Conservation (phyloP, 345 rosid species). For the Eucalyptus cladocalyx region DNA sequence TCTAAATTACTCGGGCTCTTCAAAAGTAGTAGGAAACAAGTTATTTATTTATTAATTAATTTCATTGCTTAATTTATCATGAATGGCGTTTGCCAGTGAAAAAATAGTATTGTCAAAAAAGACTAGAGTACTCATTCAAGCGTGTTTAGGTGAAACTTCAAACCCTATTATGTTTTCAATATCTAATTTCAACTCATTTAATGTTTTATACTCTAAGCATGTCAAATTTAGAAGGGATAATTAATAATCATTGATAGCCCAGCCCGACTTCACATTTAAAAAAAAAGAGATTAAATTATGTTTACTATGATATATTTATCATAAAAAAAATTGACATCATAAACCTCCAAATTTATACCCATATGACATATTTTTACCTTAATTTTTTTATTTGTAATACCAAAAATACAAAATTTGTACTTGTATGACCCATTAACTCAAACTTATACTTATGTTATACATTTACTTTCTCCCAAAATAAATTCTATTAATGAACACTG, state of each 20-base stretch:
- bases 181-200: not conserved
- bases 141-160: not conserved
- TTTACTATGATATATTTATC: no score
- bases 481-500: no score
- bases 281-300: no score
- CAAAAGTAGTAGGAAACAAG: not conserved
- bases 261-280: not conserved
- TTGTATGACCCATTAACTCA: no score
- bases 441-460: no score
- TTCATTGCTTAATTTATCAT: not conserved
- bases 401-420: no score
- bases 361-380: no score
- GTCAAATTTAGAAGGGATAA: not conserved
- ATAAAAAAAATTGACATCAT: no score
- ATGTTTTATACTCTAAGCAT: not conserved
- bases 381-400: no score
- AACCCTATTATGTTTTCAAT: not conserved
- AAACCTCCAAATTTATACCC: no score
- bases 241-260: not conserved
- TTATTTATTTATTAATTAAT: not conserved
- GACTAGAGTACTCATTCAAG: not conserved
- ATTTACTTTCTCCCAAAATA: no score
- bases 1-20: not conserved
- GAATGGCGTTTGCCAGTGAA: not conserved
- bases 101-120: not conserved